A percentile compares a stretch with the other conserved stretches of the same genome.
phyloP scores from a whole-genome alignment of 768 basidiomycete species.

The Boletus fagicola region DNA sequence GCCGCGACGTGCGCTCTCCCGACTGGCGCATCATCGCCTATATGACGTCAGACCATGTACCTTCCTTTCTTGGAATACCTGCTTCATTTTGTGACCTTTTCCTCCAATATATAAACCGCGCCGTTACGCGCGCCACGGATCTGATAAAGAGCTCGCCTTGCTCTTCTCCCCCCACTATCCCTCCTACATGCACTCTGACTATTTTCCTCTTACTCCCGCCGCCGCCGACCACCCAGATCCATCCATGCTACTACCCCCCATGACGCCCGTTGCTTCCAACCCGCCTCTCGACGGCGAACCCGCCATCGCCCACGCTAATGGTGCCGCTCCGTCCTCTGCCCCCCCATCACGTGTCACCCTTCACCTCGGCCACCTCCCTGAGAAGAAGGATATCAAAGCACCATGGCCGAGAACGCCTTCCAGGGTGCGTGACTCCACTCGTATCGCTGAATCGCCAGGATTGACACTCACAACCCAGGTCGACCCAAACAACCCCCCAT shows the following conservation, averaged over 20 bases:
- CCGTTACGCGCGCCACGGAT: neutral
- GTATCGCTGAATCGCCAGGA: neutral
- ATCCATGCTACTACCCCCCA: neutral
- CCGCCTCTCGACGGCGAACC: neutral
- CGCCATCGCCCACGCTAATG: conserved; percentile 1
- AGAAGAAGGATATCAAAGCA: conserved; percentile 68
- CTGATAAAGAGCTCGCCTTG: conserved; percentile 9
- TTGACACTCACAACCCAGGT: conserved; percentile 41
- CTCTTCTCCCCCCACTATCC: neutral
- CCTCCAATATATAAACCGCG: conserved; percentile 25
- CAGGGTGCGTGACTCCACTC: conserved; percentile 41
- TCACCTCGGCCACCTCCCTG: conserved; percentile 70
- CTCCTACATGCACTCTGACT: conserved; percentile 16
- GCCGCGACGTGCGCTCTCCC: neutral
- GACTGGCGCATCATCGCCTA: neutral
- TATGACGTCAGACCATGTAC: conserved; percentile 30
- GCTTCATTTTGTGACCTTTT: conserved; percentile 10
- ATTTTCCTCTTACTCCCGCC: conserved; percentile 32
- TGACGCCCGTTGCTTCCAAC: neutral
- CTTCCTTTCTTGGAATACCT: conserved; percentile 30
- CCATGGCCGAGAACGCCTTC: conserved; percentile 76
- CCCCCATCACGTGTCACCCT: conserved; percentile 64
- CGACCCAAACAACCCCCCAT: conserved; percentile 82
- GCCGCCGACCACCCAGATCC: conserved; percentile 19
- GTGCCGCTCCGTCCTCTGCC: conserved; percentile 17